These are phyloP conservation scores for Tilletia indica DNA, from an alignment of 1,284 basidiomycete genomes.

Conservation along the genomic window DNA sequence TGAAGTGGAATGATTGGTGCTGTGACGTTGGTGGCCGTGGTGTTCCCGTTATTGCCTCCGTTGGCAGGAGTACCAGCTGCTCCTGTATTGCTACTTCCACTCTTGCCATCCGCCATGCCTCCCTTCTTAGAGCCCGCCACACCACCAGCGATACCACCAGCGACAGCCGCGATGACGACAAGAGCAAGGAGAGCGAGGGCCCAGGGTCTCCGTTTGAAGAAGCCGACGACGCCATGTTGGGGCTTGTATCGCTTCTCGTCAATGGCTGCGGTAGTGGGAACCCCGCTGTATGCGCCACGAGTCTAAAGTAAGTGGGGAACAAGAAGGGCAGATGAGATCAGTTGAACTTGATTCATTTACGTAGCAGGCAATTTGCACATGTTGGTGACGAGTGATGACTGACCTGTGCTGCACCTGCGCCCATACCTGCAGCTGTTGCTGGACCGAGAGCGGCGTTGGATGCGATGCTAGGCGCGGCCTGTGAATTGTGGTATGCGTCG, in stretches of 20 bases:
- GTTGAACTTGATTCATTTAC: too few relatives aligned
- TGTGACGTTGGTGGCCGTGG: background rate
- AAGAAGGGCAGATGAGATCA: background rate
- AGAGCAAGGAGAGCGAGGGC: slow-evolving; percentile 7
- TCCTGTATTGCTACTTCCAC: background rate
- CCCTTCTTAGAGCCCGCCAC: background rate
- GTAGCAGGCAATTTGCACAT: too few relatives aligned
- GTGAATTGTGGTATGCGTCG: background rate
- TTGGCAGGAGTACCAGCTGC: background rate
- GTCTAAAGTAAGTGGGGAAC: background rate
- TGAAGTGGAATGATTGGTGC: slow-evolving; percentile 39
- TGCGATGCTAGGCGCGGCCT: background rate
- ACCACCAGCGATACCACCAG: slow-evolving; percentile 1
- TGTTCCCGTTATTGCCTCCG: background rate
- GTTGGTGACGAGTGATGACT: too few relatives aligned
- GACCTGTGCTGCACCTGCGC: background rate
- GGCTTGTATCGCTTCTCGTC: slow-evolving; percentile 9
- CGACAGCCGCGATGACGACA: background rate
- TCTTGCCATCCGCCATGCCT: background rate
- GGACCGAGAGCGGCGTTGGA: background rate
- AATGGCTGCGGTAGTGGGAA: background rate
- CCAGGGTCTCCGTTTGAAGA: background rate
- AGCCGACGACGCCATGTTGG: background rate
- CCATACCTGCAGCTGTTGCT: background rate
- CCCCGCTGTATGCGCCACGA: background rate